A percentile compares a stretch with the other conserved stretches of the same genome.
These are phyloP conservation scores for Russula brevipes DNA, from an alignment of 768 basidiomycete species.

Conservation along the genomic window DNA sequence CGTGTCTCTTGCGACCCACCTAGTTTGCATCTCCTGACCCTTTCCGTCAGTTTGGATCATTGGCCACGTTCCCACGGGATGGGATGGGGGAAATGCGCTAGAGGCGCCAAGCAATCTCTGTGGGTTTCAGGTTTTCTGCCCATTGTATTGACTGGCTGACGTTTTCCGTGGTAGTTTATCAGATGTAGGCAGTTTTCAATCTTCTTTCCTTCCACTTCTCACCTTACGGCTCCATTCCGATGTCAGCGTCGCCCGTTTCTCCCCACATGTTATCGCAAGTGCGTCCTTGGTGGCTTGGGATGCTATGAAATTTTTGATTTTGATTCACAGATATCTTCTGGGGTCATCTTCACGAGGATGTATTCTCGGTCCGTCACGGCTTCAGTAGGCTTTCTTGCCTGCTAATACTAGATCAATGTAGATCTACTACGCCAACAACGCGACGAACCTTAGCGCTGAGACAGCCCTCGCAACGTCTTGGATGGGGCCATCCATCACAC, in stretches of 20 bases:
- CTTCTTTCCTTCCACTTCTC: neutral
- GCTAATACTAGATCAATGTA: constrained; percentile 26
- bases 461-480: constrained; percentile 54
- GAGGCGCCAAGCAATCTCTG: constrained; percentile 65
- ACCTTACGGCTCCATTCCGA: neutral
- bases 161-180: constrained; percentile 36
- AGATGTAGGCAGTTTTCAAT: constrained; percentile 36
- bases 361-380: constrained; percentile 46
- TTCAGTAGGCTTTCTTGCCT: neutral
- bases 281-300: constrained; percentile 29
- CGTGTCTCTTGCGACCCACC: constrained; percentile 25
- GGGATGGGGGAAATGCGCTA: constrained; percentile 68
- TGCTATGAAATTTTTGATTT: constrained; percentile 8
- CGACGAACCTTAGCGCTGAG: constrained; percentile 48
- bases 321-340: constrained; percentile 57
- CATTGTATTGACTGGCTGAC: neutral
- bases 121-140: constrained; percentile 31
- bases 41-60: constrained; percentile 42
- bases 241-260: constrained; percentile 65
- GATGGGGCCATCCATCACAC: constrained; percentile 67
- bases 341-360: constrained; percentile 74
- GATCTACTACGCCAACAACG: constrained; percentile 74
- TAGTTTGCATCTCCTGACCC: neutral
- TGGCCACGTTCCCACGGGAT: constrained; percentile 55
- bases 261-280: constrained; percentile 75